Evolutionary conservation across 2,329 filamentous ascomycete species (phyloP).

Genomic region (Alternaria ethzedia): DNA sequence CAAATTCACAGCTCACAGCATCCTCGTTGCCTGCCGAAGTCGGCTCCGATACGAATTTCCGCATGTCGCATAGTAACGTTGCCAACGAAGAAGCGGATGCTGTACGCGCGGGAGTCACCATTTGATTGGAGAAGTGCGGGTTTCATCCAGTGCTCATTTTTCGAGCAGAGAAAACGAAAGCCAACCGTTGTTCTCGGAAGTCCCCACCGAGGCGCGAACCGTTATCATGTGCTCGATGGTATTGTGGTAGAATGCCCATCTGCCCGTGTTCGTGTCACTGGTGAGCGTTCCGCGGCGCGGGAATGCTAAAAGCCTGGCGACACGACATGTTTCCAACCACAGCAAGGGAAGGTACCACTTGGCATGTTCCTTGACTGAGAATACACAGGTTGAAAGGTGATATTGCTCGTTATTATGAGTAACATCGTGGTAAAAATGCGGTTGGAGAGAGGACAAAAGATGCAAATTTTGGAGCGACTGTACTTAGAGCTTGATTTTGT

Average conservation of each 20-base stretch:
- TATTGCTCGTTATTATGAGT: neutral
- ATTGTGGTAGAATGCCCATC: neutral
- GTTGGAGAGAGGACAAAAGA: neutral
- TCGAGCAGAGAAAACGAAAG: neutral
- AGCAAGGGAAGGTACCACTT: neutral
- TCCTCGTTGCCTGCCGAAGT: neutral
- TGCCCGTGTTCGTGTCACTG: neutral
- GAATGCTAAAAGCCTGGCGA: neutral
- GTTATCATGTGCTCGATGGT: neutral
- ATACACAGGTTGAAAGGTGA: neutral
- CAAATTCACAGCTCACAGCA: neutral
- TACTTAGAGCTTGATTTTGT: neutral
- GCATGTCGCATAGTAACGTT: neutral
- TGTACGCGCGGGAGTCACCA: neutral
- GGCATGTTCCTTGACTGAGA: neutral
- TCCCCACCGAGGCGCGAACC: neutral
- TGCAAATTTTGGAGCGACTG: neutral
- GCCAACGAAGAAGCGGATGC: neutral
- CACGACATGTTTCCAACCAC: neutral
- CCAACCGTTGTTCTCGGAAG: neutral
- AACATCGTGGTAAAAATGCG: neutral
- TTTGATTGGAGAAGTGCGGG: neutral
- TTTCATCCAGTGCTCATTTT: neutral
- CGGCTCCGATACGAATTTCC: neutral
- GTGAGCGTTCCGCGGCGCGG: neutral